A percentile compares a stretch with the other conserved stretches of the same genome.
Evolutionary conservation across 1,284 basidiomycete species (phyloP).

Genomic region (Leccinum solheimii): DNA sequence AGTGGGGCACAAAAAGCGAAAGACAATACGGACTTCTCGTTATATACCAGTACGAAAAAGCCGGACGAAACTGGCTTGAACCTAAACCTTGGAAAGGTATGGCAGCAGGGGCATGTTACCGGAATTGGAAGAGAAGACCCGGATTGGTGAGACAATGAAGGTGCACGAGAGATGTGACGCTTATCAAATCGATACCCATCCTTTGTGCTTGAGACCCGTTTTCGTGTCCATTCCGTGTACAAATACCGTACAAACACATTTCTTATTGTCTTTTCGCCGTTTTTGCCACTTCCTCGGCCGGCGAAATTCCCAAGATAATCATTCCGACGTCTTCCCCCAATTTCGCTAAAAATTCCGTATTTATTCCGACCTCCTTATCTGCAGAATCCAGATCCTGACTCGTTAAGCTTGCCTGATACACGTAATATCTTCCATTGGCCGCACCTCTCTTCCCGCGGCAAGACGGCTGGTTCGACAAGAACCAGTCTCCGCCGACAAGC

Average conservation of each 20-base stretch:
- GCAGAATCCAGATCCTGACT: slow-evolving; percentile 34
- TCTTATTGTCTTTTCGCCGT: slow-evolving; percentile 47
- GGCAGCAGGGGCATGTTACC: slow-evolving; percentile 23
- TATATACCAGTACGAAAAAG: slow-evolving; percentile 54
- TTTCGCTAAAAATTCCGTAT: slow-evolving; percentile 39
- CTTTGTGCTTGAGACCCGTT: slow-evolving; percentile 40
- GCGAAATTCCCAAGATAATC: slow-evolving; percentile 35
- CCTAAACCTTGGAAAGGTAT: slow-evolving; percentile 29
- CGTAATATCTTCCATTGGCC: slow-evolving; percentile 33
- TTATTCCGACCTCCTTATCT: slow-evolving; percentile 33
- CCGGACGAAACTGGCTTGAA: slow-evolving; percentile 27
- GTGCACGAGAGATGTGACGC: slow-evolving; percentile 25
- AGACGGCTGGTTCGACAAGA: slow-evolving; percentile 4
- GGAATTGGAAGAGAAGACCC: slow-evolving; percentile 26
- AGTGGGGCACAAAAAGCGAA: slow-evolving; percentile 59
- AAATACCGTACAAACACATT: slow-evolving; percentile 41
- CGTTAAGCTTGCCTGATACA: slow-evolving; percentile 28
- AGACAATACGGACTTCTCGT: slow-evolving; percentile 56
- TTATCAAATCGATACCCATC: slow-evolving; percentile 33
- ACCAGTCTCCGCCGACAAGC: slow-evolving; percentile 33
- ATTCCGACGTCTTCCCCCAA: slow-evolving; percentile 20
- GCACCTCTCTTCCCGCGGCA: slow-evolving; percentile 33
- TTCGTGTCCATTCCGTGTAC: slow-evolving; percentile 43
- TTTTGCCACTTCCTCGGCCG: slow-evolving; percentile 37
- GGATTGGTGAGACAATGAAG: slow-evolving; percentile 39